Percentiles rank a stretch among this genome's conserved stretches.
Conservation (phyloP, 2,329 filamentous ascomycete genomes). For the Hypoxylon sp. region DNA sequence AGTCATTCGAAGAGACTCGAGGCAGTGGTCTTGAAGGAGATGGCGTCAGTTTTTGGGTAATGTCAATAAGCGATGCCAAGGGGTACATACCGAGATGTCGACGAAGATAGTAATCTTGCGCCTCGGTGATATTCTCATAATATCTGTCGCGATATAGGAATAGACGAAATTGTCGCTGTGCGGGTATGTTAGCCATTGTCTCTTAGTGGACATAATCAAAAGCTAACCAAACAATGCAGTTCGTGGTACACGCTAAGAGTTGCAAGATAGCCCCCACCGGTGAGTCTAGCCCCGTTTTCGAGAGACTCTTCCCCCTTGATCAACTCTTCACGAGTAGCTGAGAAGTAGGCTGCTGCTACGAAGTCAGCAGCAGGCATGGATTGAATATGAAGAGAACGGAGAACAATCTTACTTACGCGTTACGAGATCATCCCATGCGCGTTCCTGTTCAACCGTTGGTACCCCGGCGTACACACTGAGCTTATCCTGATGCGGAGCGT, state of each 20-base stretch:
- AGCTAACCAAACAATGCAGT: neutral
- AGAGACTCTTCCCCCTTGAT: neutral
- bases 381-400: neutral
- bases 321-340: neutral
- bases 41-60: neutral
- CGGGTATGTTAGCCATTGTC: neutral
- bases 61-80: neutral
- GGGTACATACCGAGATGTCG: neutral
- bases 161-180: neutral
- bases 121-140: neutral
- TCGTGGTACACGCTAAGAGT: neutral
- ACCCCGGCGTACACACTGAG: neutral
- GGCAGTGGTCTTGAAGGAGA: neutral
- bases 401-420: neutral
- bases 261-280: neutral
- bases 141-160: neutral
- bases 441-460: neutral
- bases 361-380: no score
- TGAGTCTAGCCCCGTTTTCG: neutral
- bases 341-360: neutral
- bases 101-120: neutral
- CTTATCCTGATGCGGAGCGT: neutral
- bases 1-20: neutral
- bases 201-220: neutral
- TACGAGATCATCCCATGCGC: neutral